A percentile compares a stretch with the other conserved stretches of the same genome.
These are phyloP conservation scores for Daldinia loculata DNA, from an alignment of 495 filamentous ascomycete genomes.

Conservation along the genomic window DNA sequence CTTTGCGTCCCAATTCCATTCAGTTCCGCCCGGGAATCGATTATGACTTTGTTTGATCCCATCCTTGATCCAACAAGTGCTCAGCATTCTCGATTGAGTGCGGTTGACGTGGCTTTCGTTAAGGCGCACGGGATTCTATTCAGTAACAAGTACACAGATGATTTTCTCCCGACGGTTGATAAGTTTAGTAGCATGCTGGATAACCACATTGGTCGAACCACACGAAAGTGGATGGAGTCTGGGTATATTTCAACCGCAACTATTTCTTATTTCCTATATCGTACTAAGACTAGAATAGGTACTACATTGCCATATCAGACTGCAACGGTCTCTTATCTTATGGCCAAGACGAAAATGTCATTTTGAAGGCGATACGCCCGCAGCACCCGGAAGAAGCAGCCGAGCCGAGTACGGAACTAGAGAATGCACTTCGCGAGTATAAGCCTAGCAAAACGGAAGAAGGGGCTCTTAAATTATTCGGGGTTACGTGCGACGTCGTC, in stretches of 20 bases:
- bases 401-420: constrained; percentile 5
- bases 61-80: constrained; percentile 57
- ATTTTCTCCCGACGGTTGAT: constrained; percentile 56
- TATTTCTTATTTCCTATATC: constrained; percentile 62
- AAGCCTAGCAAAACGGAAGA: constrained; percentile 33
- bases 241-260: constrained; percentile 60
- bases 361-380: constrained; percentile 44
- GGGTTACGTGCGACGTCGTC: constrained; percentile 57
- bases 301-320: constrained; percentile 65
- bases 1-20: constrained; percentile 65
- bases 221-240: constrained; percentile 69
- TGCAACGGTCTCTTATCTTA: constrained; percentile 52
- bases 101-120: constrained; percentile 63
- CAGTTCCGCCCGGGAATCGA: constrained; percentile 69
- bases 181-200: constrained; percentile 66
- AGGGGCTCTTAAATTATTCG: constrained; percentile 34
- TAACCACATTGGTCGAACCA: constrained; percentile 65
- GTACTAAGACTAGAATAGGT: constrained; percentile 59
- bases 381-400: constrained; percentile 28
- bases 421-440: constrained; percentile 7
- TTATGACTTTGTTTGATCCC: constrained; percentile 75
- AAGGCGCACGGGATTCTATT: constrained; percentile 74
- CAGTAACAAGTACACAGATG: constrained; percentile 57
- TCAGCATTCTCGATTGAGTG: constrained; percentile 43
- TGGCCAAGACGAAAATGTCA: constrained; percentile 51